Evolutionary conservation across 2,329 filamentous ascomycete species (phyloP).

Genomic region (Arthroderma sp.): DNA sequence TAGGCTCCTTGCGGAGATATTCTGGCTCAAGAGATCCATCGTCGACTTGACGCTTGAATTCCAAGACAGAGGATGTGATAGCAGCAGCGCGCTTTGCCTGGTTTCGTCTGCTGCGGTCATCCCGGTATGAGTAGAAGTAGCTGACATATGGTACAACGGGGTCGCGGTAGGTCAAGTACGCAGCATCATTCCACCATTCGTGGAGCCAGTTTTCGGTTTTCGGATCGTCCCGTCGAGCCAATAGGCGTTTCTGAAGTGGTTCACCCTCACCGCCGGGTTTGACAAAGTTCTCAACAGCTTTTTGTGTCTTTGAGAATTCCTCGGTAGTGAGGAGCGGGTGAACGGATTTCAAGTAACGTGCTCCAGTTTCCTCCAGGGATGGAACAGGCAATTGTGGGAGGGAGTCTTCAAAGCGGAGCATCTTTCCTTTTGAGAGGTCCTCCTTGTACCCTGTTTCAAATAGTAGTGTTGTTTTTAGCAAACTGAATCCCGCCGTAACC

Average conservation of each 20-base stretch:
- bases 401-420: constrained; percentile 55
- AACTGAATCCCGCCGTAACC: neutral
- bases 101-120: constrained; percentile 76
- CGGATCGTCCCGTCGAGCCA: constrained; percentile 66
- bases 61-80: constrained; percentile 68
- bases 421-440: constrained; percentile 48
- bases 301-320: constrained; percentile 52
- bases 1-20: constrained; percentile 95
- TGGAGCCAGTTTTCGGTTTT: constrained; percentile 84
- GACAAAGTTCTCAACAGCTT: constrained; percentile 78
- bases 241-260: constrained; percentile 74
- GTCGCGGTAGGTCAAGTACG: constrained; percentile 86
- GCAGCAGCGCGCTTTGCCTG: constrained; percentile 88
- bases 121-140: constrained; percentile 98
- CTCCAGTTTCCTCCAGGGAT: constrained; percentile 49
- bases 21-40: constrained; percentile 74
- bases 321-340: constrained; percentile 46
- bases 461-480: neutral
- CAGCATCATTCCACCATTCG: constrained; percentile 96
- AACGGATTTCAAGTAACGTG: constrained; percentile 53
- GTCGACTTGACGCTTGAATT: constrained; percentile 93
- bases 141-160: constrained; percentile 95
- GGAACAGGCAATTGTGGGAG: constrained; percentile 50
- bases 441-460: constrained; percentile 46
- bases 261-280: constrained; percentile 72